A percentile compares a stretch with the other conserved stretches of the same genome.
These are phyloP conservation scores for Cercophora sp. DNA, from an alignment of 495 filamentous ascomycete species.

Conservation along the genomic window DNA sequence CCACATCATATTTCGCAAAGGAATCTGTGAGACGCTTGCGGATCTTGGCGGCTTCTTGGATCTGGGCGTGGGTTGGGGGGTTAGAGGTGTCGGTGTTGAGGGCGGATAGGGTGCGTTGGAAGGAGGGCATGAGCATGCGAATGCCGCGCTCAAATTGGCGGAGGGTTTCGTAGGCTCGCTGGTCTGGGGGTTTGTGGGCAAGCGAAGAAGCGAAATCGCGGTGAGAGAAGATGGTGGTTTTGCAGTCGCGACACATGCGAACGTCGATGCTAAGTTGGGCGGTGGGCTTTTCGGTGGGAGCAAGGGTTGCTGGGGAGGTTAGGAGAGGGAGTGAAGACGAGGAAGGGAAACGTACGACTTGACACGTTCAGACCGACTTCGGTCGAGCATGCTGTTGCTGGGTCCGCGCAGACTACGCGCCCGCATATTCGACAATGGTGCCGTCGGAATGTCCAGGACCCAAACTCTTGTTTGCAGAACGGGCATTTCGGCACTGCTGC, in stretches of 20 bases:
- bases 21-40: slow-evolving; percentile 87
- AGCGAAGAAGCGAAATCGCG: slow-evolving; percentile 75
- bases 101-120: slow-evolving; percentile 71
- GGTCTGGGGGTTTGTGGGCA: slow-evolving; percentile 64
- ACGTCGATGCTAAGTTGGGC: slow-evolving; percentile 69
- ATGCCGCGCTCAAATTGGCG: slow-evolving; percentile 89
- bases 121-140: slow-evolving; percentile 74
- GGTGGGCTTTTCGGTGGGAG: slow-evolving; percentile 59
- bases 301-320: too few relatives aligned
- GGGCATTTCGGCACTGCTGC: slow-evolving; percentile 74
- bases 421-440: slow-evolving; percentile 96
- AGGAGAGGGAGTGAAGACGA: too few relatives aligned
- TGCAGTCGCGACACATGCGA: slow-evolving; percentile 89
- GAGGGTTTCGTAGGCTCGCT: slow-evolving; percentile 81
- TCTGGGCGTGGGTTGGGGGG: slow-evolving; percentile 68
- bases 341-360: slow-evolving; percentile 57
- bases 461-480: slow-evolving; percentile 92
- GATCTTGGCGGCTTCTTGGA: slow-evolving; percentile 84
- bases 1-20: slow-evolving; percentile 84
- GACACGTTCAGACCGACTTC: slow-evolving; percentile 79
- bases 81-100: slow-evolving; percentile 45
- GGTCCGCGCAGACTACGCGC: slow-evolving; percentile 85
- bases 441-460: slow-evolving; percentile 79
- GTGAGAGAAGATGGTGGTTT: slow-evolving; percentile 74
- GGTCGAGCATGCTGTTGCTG: slow-evolving; percentile 73